Base-by-base conservation (phyloP, 176 grass and related monocot genomes). In the Tuctoria greenei region DNA sequence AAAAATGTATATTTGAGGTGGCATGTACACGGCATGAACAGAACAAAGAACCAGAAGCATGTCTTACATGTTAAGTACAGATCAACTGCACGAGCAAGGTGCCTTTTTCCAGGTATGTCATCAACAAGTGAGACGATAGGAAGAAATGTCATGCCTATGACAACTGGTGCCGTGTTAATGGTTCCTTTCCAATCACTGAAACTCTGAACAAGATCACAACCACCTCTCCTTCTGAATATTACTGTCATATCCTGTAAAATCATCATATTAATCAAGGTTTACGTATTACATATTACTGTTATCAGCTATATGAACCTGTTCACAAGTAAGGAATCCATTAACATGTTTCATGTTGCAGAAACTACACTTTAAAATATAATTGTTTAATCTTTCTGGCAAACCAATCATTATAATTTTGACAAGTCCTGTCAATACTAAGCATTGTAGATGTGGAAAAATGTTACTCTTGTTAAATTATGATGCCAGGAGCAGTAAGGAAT, bases 151-250 rank as follows among this genome's bases (percentile, higher is more conserved):
- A 99, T 99, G 77, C 80, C 90, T 85, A 99, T 95, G 78, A 99
- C 92, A 88, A 95, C 95, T 84, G 95, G 95, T 52, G 95, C 89
- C 46, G 81, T 84, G 56, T 73, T 20, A 80, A 99, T 55, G 42
- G 95, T 99, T 47, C 54, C 76, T 73, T 69, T 88, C 95, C 95
- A 99, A 17, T 95, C 89, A 69, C 31, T 82, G 90, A 74, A 91
- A 84, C 72, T 95, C 67, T 95, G 95, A 86, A 99, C 95, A 69
- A 99, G 89, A 85, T 92, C 95, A 23, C 90, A 90, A 73, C 95
- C 95, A 63, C 95, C 95, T 65, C 95, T 99, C 81, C 95, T 99
- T 50, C 95, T 88, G 87, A 95, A 99, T 76, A 99, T 99, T 80
- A 99, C 89, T 65, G 95, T 99, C 79, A 99, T 90, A 76, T 99